These are phyloP conservation scores for Chimonanthus salicifolius DNA, from an alignment of 164 flowering plant genomes.

Conservation along the genomic window DNA sequence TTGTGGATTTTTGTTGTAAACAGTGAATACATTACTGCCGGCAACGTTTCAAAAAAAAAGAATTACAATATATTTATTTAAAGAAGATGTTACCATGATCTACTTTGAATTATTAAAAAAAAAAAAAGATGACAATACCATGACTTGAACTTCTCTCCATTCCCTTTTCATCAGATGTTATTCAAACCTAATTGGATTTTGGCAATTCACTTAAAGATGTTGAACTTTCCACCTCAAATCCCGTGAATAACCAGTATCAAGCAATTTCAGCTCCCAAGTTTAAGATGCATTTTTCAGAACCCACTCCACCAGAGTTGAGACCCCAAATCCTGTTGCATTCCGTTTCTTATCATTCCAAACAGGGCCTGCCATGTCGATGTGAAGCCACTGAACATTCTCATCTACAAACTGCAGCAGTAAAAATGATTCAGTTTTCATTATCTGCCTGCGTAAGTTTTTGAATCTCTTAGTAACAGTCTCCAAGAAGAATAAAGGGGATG, in stretches of 20 bases:
- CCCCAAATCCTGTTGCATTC: constrained; percentile 76
- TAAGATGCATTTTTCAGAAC: constrained; percentile 69
- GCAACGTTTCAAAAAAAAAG: neutral
- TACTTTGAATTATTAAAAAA: too few relatives aligned
- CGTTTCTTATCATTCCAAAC: constrained; percentile 85
- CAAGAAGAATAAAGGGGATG: too few relatives aligned
- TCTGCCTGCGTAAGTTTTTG: neutral
- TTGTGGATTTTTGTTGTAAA: too few relatives aligned
- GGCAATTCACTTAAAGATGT: neutral
- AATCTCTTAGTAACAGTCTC: too few relatives aligned
- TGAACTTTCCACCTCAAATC: neutral
- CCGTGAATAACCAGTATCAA: neutral
- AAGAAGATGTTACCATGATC: neutral
- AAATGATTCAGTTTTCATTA: constrained; percentile 2
- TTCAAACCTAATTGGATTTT: neutral
- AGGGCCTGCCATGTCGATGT: constrained; percentile 94
- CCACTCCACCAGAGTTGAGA: constrained; percentile 90
- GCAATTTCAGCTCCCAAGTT: neutral
- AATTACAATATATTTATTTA: too few relatives aligned
- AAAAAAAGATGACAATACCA: neutral
- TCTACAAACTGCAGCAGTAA: constrained; percentile 67
- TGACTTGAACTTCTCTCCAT: neutral
- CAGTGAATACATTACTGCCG: neutral
- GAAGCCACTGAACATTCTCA: constrained; percentile 95
- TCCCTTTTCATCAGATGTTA: neutral